A percentile compares a stretch with the other conserved stretches of the same genome.
phyloP scores from a whole-genome alignment of 352 stramenopile genomes.

The Globisporangium solare region DNA sequence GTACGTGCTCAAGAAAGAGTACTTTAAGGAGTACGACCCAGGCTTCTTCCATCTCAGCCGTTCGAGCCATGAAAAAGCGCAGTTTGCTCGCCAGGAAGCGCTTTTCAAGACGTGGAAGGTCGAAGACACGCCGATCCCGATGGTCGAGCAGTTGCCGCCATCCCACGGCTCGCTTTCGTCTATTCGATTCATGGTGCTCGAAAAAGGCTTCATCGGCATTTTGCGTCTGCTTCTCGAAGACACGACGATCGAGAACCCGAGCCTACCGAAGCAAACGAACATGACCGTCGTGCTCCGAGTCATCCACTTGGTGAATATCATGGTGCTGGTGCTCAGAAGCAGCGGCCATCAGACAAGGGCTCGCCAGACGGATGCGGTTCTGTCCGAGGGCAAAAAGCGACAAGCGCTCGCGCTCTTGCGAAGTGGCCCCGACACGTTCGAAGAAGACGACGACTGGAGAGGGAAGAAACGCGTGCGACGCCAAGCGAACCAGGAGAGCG shows the following conservation, averaged over 20 bases:
- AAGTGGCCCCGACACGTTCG: conserved; percentile 56
- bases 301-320: conserved; percentile 66
- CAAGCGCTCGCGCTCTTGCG: conserved; percentile 44
- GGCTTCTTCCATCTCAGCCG: conserved; percentile 76
- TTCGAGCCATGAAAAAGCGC: conserved; percentile 72
- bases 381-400: conserved; percentile 42
- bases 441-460: conserved; percentile 44
- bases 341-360: conserved; percentile 16
- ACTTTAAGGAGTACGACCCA: conserved; percentile 76
- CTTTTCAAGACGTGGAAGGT: conserved; percentile 79
- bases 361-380: conserved; percentile 22
- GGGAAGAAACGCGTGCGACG: conserved; percentile 73
- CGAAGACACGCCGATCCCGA: conserved; percentile 58
- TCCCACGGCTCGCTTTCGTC: conserved; percentile 46
- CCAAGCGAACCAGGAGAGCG: conserved; percentile 31
- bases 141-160: conserved; percentile 53
- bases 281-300: conserved; percentile 61
- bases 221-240: conserved; percentile 70
- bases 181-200: conserved; percentile 54
- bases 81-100: conserved; percentile 75
- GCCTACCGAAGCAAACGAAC: conserved; percentile 45
- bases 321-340: conserved; percentile 54
- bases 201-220: conserved; percentile 58
- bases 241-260: conserved; percentile 20
- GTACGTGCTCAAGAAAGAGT: conserved; percentile 78